phyloP scores from a whole-genome alignment of 495 filamentous ascomycete species.

The Acidomyces sp. region DNA sequence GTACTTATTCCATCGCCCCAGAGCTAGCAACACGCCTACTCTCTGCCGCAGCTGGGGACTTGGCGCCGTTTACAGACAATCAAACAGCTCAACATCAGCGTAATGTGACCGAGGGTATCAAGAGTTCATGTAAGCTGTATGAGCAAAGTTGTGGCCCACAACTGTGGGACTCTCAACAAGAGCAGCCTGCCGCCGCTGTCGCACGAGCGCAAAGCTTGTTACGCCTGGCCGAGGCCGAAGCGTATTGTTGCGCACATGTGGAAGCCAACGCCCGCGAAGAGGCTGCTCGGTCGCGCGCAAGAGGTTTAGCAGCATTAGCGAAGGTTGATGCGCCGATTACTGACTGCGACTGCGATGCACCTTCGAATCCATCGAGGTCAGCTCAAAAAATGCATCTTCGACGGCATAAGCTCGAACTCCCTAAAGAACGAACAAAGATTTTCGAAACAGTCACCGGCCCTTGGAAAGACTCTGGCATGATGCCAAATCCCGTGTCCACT shows the following conservation, averaged over 20 bases:
- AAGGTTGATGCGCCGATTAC: not conserved
- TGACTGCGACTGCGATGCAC: not conserved
- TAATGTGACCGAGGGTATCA: not conserved
- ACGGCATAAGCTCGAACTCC: conserved; percentile 10
- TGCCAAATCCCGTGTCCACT: conserved; percentile 5
- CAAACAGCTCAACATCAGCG: not conserved
- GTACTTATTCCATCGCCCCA: not conserved
- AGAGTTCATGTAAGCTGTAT: not conserved
- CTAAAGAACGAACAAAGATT: conserved; percentile 2
- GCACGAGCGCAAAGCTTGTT: not conserved
- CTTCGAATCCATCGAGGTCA: not conserved
- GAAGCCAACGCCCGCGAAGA: not conserved
- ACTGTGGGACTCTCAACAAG: too few relatives aligned
- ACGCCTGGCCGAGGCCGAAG: not conserved
- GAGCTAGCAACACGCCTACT: not conserved
- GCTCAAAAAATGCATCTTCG: conserved; percentile 2
- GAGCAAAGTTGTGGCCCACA: too few relatives aligned
- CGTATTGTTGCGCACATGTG: not conserved
- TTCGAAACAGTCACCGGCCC: conserved; percentile 13
- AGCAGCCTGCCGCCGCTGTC: too few relatives aligned
- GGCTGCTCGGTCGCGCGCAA: not conserved
- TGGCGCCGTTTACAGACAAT: not conserved
- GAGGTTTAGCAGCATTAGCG: not conserved
- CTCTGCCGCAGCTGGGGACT: not conserved
- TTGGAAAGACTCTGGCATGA: conserved; percentile 11